Base-by-base conservation (phyloP, 2,329 filamentous ascomycete genomes). In the Alternaria gansuensis region DNA sequence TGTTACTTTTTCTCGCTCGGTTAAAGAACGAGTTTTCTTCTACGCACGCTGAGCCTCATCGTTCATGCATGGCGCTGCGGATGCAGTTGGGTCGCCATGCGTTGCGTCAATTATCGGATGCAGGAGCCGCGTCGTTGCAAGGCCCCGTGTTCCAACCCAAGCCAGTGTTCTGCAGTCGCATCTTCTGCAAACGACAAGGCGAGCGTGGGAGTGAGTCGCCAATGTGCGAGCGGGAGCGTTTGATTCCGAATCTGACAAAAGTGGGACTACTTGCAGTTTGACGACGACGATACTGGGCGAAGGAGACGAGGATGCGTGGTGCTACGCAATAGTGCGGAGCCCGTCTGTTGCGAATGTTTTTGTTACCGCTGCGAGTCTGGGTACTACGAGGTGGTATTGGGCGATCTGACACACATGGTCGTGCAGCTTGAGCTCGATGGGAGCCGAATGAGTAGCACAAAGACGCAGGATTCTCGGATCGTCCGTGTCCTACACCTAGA, bases 1-100 rank as follows among this genome's bases (percentile, higher is more conserved):
- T 49, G 45, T 68, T 67, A 57, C 62, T 68, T 68, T 60, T 66
- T 34, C 31, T n/a, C 13, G 13, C 21, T 54, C 37, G 46, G 53
- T 49, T 49, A 49, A 52, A 54, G 56, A 53, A 39, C 8, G 31
- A 41, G 14, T 36, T 51, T 34, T 51, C 5, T 23, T 29, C 31
- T 14, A 31, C 37, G 36, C 31, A 46, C 52, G 53, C 55, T 56
- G 62, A 67, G 62, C 62, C 62, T 62, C 65, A 64, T 54, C 36
- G n/a, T 44, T 60, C 36, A 56, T 60, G 54, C 49, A 51, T 49
- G 57, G 51, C 52, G 51, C 51, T 52, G 40, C 29, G n/a, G 5
- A 55, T 34, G 37, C 37, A n/a, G 37, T 23, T 41, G 39, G 45
- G 21, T 34, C 23, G 53, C 43, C 53, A 55, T 55, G 44, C 44